These are phyloP conservation scores for Solanum dulcamara DNA, from an alignment of 257 asterid species.

Conservation along the genomic window DNA sequence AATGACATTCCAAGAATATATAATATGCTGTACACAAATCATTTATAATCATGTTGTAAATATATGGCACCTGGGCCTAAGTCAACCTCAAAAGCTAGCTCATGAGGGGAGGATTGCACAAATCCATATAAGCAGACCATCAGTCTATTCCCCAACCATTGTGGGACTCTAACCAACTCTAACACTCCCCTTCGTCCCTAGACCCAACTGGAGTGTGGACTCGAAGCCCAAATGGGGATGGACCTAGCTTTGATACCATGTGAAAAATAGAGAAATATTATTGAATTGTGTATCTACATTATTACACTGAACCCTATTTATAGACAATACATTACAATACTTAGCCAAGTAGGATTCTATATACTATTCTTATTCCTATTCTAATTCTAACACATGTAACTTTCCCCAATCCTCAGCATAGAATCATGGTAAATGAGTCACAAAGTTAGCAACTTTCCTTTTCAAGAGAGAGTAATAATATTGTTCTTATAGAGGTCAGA, in stretches of 20 bases:
- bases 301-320: not conserved
- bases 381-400: not conserved
- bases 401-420: not conserved
- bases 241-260: not conserved
- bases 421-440: not conserved
- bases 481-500: not conserved
- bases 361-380: not conserved
- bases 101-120: not conserved
- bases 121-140: not conserved
- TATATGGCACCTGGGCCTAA: not conserved
- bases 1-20: not conserved
- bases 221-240: not conserved
- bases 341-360: not conserved
- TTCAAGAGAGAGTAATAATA: not conserved
- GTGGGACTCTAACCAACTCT: not conserved
- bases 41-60: not conserved
- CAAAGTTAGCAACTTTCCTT: not conserved
- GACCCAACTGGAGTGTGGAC: not conserved
- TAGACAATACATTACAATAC: not conserved
- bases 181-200: not conserved
- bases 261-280: not conserved
- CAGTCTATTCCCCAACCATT: not conserved
- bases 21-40: not conserved
- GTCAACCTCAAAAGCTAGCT: not conserved
- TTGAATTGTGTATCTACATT: not conserved